phyloP scores from a whole-genome alignment of 2,329 filamentous ascomycete genomes.

The Catunica adiposa region DNA sequence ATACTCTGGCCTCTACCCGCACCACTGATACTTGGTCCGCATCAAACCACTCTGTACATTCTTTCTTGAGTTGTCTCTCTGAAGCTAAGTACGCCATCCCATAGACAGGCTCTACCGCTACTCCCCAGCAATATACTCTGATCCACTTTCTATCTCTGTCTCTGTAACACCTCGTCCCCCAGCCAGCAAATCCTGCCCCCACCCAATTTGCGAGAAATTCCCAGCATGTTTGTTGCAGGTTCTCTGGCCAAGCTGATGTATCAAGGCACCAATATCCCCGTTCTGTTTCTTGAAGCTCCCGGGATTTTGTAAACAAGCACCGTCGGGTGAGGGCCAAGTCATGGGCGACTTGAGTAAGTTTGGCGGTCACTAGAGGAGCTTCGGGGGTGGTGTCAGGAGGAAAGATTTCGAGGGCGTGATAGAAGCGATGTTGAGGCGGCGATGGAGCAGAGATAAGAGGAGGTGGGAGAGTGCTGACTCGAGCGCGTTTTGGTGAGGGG shows the following conservation, averaged over 20 bases:
- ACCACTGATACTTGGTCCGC: slow-evolving; percentile 37
- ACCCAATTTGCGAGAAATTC: slow-evolving; percentile 43
- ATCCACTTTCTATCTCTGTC: slow-evolving; percentile 30
- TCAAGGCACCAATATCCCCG: slow-evolving; percentile 63
- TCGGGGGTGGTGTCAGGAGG: too few relatives aligned
- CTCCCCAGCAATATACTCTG: slow-evolving; percentile 63
- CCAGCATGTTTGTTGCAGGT: slow-evolving; percentile 41
- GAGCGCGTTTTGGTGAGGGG: too few relatives aligned
- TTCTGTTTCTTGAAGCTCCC: slow-evolving; percentile 33
- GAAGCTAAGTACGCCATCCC: slow-evolving; percentile 59
- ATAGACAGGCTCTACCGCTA: slow-evolving; percentile 55
- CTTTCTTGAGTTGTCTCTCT: slow-evolving; percentile 40
- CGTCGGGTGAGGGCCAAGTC: slow-evolving; percentile 35
- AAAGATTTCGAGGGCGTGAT: slow-evolving; percentile 31
- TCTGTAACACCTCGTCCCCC: slow-evolving; percentile 46
- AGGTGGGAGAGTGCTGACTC: background rate
- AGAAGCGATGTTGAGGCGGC: slow-evolving; percentile 12
- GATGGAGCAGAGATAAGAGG: background rate
- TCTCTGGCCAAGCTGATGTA: slow-evolving; percentile 35
- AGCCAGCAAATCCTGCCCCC: slow-evolving; percentile 41
- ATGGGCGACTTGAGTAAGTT: slow-evolving; percentile 34
- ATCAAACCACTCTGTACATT: slow-evolving; percentile 50
- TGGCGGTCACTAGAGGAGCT: slow-evolving; percentile 30
- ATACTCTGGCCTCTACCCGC: slow-evolving; percentile 21
- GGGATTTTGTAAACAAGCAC: slow-evolving; percentile 23